These are phyloP conservation scores for Starmerella ratchasimensis DNA, from an alignment of 805 yeast species.

Conservation along the genomic window DNA sequence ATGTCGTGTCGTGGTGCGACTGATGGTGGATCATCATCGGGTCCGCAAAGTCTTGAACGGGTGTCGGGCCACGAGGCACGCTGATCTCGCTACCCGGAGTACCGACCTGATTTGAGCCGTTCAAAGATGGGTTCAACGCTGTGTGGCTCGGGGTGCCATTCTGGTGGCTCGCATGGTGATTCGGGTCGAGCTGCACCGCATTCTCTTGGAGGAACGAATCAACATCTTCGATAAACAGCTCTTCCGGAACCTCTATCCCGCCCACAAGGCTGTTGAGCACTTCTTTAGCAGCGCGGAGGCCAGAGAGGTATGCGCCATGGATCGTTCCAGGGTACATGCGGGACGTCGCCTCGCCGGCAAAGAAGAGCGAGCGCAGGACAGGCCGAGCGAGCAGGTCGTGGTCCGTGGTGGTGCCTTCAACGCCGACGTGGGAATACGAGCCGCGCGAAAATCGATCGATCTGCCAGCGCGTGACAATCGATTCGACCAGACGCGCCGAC, in stretches of 20 bases:
- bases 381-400: conserved; percentile 31
- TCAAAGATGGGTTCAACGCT: too few relatives aligned
- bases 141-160: too few relatives aligned
- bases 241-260: conserved; percentile 29
- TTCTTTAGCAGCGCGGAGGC: conserved; percentile 32
- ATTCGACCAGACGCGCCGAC: conserved; percentile 25
- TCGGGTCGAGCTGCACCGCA: neutral
- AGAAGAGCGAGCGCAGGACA: conserved; percentile 26
- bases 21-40: too few relatives aligned
- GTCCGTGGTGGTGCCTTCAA: conserved; percentile 32
- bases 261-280: conserved; percentile 30
- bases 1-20: neutral
- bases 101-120: too few relatives aligned
- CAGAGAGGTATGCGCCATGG: conserved; percentile 33
- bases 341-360: conserved; percentile 35
- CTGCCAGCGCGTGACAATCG: conserved; percentile 60
- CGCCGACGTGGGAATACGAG: conserved; percentile 43
- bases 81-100: neutral
- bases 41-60: too few relatives aligned
- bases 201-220: neutral
- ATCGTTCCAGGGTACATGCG: conserved; percentile 32
- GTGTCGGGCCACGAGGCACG: too few relatives aligned
- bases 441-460: conserved; percentile 66
- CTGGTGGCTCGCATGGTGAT: neutral
- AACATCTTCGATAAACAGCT: conserved; percentile 20